phyloP scores from a whole-genome alignment of 768 basidiomycete genomes.

The Amanita inopinata region DNA sequence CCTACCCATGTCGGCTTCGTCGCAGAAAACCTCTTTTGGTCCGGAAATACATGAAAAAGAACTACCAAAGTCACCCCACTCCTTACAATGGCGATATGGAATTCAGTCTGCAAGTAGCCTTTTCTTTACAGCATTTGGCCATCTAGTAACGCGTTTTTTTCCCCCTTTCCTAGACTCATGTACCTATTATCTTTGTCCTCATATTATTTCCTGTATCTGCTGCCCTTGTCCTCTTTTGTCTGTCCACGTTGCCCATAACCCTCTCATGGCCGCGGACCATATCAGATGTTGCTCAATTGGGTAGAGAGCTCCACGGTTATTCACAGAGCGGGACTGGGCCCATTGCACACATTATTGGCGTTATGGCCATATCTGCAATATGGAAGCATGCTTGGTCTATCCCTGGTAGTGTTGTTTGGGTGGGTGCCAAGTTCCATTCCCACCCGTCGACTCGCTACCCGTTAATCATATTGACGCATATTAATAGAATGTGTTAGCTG shows the following conservation, averaged over 20 bases:
- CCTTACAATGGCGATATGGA: slow-evolving; percentile 22
- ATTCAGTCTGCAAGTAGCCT: slow-evolving; percentile 23
- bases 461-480: slow-evolving; percentile 7
- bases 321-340: slow-evolving; percentile 58
- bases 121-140: slow-evolving; percentile 8
- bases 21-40: slow-evolving; percentile 22
- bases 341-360: slow-evolving; percentile 69
- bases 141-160: slow-evolving; percentile 6
- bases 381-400: slow-evolving; percentile 99
- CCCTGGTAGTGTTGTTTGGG: slow-evolving; percentile 90
- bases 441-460: not conserved
- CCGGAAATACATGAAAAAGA: slow-evolving; percentile 14
- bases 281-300: slow-evolving; percentile 65
- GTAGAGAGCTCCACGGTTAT: slow-evolving; percentile 68
- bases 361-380: slow-evolving; percentile 73
- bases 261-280: slow-evolving; percentile 69
- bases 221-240: slow-evolving; percentile 54
- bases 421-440: slow-evolving; percentile 27
- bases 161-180: slow-evolving; percentile 22
- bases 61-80: slow-evolving; percentile 32
- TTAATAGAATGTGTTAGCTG: slow-evolving; percentile 77
- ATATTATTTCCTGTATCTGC: slow-evolving; percentile 59
- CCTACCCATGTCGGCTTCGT: slow-evolving; percentile 47
- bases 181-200: slow-evolving; percentile 33
- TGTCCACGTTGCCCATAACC: slow-evolving; percentile 75